Base-by-base conservation (phyloP, 192 early-diverging fungal genomes). In the Jimgerdemannia flammicorona region DNA sequence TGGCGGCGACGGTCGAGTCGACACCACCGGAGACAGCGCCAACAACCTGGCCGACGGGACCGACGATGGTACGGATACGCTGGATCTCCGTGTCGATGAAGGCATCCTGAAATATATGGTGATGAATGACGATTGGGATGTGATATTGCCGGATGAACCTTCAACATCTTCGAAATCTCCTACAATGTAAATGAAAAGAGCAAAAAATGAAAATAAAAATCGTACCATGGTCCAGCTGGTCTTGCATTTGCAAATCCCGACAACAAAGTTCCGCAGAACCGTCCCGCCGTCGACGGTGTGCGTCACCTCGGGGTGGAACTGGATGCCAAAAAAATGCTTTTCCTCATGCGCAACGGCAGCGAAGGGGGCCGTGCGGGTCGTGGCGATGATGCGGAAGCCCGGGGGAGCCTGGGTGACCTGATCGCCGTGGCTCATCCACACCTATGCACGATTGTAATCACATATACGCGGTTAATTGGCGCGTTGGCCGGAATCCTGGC, bases 301-400 rank as follows among this genome's bases (percentile, higher is more conserved):
- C n/a, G 98, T 96, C 72, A 99, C 96, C 82, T 99, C 98, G 64
- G 98, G 98, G 86, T 99, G 98, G 93, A 99, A 97, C 88, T 99
- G 98, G 73, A 99, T 94, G 49, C 95, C 98, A 83, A 93, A 99
- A 76, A 96, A 92, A 10, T 88, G 85, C 81, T 91, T 92, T 71
- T 90, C 85, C 43, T 86, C 85, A 75, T 96, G 93, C 71, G 90
- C 92, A 72, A 98, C 90, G 54, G 96, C 98, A 20, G 95, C 93
- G 77, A 92, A 98, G 54, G 91, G 95, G 71, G 96, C 92, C 67
- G 96, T 97, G 64, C 80, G 76, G 66, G 98, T 99, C 69, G 87
- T 86, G 63, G 95, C 96, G 78, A 96, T 93, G 59, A 94, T 86
- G 40, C 79, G 85, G 89, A 99, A 99, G 69, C 91, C 93, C 39